Conservation (phyloP, 345 rosid species). For the Firmiana major region DNA sequence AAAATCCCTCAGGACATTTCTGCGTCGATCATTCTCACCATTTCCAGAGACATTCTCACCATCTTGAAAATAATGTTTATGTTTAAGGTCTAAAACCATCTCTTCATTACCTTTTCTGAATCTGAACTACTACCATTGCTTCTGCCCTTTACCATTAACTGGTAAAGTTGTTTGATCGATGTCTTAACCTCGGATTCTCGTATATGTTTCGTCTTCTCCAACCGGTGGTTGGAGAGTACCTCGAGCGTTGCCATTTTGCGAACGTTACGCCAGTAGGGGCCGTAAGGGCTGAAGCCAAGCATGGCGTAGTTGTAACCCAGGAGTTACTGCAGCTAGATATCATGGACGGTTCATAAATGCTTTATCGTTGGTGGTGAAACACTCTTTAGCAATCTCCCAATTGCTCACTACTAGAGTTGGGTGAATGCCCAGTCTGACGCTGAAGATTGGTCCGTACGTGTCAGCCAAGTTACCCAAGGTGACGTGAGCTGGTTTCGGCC, state of each 20-base stretch:
- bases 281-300: slow-evolving; percentile 60
- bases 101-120: slow-evolving; percentile 34
- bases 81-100: slow-evolving; percentile 42
- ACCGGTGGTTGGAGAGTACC: slow-evolving; percentile 46
- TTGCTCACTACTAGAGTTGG: slow-evolving; percentile 40
- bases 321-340: slow-evolving; percentile 41
- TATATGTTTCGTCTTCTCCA: slow-evolving; percentile 1
- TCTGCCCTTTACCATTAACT: slow-evolving; percentile 9
- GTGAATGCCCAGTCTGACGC: slow-evolving; percentile 40
- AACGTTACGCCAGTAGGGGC: slow-evolving; percentile 63
- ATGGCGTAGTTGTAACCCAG: slow-evolving; percentile 64
- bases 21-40: slow-evolving; percentile 30
- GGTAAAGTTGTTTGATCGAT: slow-evolving; percentile 32
- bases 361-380: slow-evolving; percentile 59
- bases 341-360: slow-evolving; percentile 55
- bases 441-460: slow-evolving; percentile 44
- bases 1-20: slow-evolving; percentile 34
- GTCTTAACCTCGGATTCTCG: neutral
- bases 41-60: slow-evolving; percentile 25
- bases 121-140: slow-evolving; percentile 1
- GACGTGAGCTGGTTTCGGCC: slow-evolving; percentile 37
- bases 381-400: slow-evolving; percentile 49
- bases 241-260: slow-evolving; percentile 58
- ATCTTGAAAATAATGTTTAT: slow-evolving; percentile 31
- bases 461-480: slow-evolving; percentile 47